phyloP scores from a whole-genome alignment of 1,139 yeast genomes.

The Geotrichum reessii region DNA sequence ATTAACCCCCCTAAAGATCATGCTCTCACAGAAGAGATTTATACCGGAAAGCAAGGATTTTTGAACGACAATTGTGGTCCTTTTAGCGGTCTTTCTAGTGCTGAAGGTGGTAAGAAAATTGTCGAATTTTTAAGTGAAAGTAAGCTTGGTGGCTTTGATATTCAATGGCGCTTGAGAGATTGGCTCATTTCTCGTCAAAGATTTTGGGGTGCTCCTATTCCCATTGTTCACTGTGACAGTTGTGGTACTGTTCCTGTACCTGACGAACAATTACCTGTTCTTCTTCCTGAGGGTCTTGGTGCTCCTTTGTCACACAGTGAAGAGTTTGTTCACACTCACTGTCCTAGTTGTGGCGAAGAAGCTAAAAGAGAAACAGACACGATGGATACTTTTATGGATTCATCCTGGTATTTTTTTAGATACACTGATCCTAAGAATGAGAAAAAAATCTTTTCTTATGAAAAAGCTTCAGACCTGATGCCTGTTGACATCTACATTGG shows the following conservation, averaged over 20 bases:
- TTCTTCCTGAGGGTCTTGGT: slow-evolving; percentile 64
- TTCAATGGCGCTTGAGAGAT: slow-evolving; percentile 68
- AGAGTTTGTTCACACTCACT: slow-evolving; percentile 64
- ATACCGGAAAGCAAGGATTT: slow-evolving; percentile 47
- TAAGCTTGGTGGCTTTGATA: slow-evolving; percentile 45
- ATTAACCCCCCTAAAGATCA: slow-evolving; percentile 36
- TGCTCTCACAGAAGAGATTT: slow-evolving; percentile 38
- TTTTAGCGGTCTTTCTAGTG: slow-evolving; percentile 46
- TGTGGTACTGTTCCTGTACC: slow-evolving; percentile 95
- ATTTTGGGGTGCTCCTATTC: slow-evolving; percentile 98
- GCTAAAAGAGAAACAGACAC: slow-evolving; percentile 94
- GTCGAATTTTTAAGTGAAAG: slow-evolving; percentile 39
- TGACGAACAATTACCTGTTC: slow-evolving; percentile 74
- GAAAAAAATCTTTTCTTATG: slow-evolving; percentile 46
- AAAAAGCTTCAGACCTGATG: slow-evolving; percentile 50
- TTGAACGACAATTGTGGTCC: slow-evolving; percentile 49
- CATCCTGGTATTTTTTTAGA: slow-evolving; percentile 93
- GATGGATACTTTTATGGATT: slow-evolving; percentile 97
- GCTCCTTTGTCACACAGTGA: slow-evolving; percentile 61
- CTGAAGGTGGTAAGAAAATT: slow-evolving; percentile 51
- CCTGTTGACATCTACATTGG: slow-evolving; percentile 92
- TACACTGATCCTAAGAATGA: slow-evolving; percentile 68
- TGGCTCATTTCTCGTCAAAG: slow-evolving; percentile 94
- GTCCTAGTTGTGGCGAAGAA: slow-evolving; percentile 72
- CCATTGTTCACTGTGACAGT: slow-evolving; percentile 73